phyloP scores from a whole-genome alignment of 2,329 filamentous ascomycete species.

The Sordariomycetes sp. region DNA sequence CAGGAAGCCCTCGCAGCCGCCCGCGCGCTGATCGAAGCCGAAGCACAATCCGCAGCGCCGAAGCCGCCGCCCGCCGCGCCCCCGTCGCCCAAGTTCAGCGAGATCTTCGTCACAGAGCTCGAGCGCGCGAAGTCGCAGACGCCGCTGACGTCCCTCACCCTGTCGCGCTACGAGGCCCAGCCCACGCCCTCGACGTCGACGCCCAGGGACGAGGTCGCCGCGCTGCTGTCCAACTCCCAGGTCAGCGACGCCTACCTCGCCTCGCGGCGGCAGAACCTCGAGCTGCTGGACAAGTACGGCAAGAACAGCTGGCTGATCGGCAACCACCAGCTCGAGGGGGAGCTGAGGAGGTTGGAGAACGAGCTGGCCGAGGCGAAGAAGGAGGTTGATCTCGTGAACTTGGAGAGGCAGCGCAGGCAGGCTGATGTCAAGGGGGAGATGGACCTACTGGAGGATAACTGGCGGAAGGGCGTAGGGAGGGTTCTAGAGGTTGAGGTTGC shows the following conservation, averaged over 20 bases:
- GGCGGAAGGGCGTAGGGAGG: slow-evolving; percentile 68
- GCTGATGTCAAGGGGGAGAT: slow-evolving; percentile 66
- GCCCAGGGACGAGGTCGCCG: slow-evolving; percentile 38
- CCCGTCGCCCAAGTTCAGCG: slow-evolving; percentile 51
- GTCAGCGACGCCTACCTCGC: slow-evolving; percentile 41
- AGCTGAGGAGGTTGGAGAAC: slow-evolving; percentile 55
- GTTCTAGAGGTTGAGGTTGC: slow-evolving; percentile 84
- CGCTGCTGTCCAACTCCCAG: slow-evolving; percentile 49
- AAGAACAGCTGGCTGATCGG: slow-evolving; percentile 87
- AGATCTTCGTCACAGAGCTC: slow-evolving; percentile 60
- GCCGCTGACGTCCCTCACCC: slow-evolving; percentile 53
- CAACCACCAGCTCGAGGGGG: slow-evolving; percentile 71
- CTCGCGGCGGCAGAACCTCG: slow-evolving; percentile 46
- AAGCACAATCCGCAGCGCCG: slow-evolving; percentile 48
- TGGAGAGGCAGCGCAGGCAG: slow-evolving; percentile 60
- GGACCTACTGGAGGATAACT: slow-evolving; percentile 62
- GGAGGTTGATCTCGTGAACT: slow-evolving; percentile 65
- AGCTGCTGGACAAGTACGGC: slow-evolving; percentile 70
- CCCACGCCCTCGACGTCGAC: slow-evolving; percentile 33
- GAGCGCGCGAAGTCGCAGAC: slow-evolving; percentile 43
- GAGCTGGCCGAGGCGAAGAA: slow-evolving; percentile 61
- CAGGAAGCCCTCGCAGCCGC: slow-evolving; percentile 54
- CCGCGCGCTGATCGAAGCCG: slow-evolving; percentile 58
- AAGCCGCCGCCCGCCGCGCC: slow-evolving; percentile 31
- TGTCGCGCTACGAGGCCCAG: slow-evolving; percentile 73